These are phyloP conservation scores for Pisolithus orientalis DNA, from an alignment of 768 basidiomycete species.

Conservation along the genomic window DNA sequence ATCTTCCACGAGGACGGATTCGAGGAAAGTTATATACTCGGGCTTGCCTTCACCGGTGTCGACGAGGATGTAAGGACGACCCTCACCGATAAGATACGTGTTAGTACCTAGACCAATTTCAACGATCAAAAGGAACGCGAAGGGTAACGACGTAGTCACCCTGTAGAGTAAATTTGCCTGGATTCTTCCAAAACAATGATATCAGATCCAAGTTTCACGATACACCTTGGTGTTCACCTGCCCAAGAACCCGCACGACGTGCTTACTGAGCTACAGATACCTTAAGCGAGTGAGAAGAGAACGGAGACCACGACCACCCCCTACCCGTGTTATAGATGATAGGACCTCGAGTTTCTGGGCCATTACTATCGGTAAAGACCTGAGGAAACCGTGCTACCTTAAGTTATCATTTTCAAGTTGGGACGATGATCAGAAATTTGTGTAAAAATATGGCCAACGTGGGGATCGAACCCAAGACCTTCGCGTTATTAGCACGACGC, in stretches of 20 bases:
- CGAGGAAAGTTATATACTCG: constrained; percentile 62
- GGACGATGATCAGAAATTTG: neutral
- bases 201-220: neutral
- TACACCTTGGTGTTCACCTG: constrained; percentile 43
- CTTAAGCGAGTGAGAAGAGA: neutral
- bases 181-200: constrained; percentile 48
- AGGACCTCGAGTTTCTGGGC: constrained; percentile 43
- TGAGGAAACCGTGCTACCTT: neutral
- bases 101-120: constrained; percentile 61
- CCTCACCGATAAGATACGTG: constrained; percentile 74
- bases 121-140: neutral
- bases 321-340: constrained; percentile 49
- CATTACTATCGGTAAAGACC: constrained; percentile 26
- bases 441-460: constrained; percentile 43
- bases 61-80: constrained; percentile 69
- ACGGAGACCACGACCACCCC: constrained; percentile 7
- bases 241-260: constrained; percentile 64
- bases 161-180: constrained; percentile 84
- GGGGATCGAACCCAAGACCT: constrained; percentile 70
- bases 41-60: constrained; percentile 77
- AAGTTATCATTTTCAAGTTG: too few species aligned
- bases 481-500: constrained; percentile 54
- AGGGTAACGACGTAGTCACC: constrained; percentile 33
- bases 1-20: constrained; percentile 45
- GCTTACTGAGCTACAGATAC: constrained; percentile 52